Conservation (phyloP, 768 basidiomycete genomes). For the Pleurotus salmoneostramineus region DNA sequence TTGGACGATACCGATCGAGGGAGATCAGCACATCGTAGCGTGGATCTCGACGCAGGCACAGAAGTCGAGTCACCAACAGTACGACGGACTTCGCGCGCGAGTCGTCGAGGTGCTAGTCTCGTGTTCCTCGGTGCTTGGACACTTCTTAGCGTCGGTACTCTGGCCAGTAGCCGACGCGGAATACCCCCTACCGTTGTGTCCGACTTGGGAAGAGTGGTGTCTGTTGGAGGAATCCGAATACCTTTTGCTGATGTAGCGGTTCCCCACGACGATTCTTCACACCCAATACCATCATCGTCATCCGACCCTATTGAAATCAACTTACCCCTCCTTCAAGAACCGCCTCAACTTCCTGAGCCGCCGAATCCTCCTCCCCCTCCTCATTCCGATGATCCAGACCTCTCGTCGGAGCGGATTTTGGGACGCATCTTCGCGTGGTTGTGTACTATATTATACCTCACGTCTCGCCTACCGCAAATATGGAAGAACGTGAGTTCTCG, state of each 20-base stretch:
- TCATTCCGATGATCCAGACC: constrained; percentile 20
- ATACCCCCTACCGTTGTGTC: constrained; percentile 20
- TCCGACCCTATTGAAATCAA: neutral
- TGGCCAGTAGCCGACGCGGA: constrained; percentile 28
- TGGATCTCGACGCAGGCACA: constrained; percentile 19
- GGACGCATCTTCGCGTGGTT: constrained; percentile 94
- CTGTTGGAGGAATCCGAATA: constrained; percentile 13
- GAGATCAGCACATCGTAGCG: constrained; percentile 38
- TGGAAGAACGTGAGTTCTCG: constrained; percentile 87
- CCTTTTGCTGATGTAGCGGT: constrained; percentile 13
- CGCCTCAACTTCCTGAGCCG: constrained; percentile 4
- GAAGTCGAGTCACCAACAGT: constrained; percentile 20
- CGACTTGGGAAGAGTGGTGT: constrained; percentile 47
- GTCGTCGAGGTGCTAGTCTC: constrained; percentile 69
- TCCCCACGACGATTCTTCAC: constrained; percentile 6
- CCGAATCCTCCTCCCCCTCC: constrained; percentile 13
- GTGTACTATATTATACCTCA: constrained; percentile 90
- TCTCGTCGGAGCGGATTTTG: constrained; percentile 55
- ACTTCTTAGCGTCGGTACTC: constrained; percentile 63
- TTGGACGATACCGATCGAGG: constrained; percentile 34
- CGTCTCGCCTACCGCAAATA: constrained; percentile 92
- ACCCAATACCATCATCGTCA: neutral
- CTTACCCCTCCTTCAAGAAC: neutral
- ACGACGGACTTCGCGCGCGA: constrained; percentile 55
- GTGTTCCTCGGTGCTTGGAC: constrained; percentile 79